Base-by-base conservation (phyloP, 352 stramenopile genomes). In the Thalassiosira exigua region DNA sequence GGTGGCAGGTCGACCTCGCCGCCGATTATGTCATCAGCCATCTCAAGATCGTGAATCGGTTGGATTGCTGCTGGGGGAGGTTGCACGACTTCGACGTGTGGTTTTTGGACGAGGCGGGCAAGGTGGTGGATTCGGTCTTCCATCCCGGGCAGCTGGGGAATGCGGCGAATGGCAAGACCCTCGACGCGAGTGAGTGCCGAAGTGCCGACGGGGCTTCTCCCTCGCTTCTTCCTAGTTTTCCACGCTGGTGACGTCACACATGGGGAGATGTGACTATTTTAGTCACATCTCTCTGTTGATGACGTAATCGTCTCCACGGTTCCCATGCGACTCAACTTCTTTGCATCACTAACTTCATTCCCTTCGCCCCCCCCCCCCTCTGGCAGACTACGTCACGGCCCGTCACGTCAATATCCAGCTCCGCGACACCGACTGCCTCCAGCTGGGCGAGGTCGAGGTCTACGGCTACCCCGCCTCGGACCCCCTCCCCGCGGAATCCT, bases 31-130 rank as follows among this genome's bases (percentile, higher is more conserved):
- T 39, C 19, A 52, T 76, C 36, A 9, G 21, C 7, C 22, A 24
- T 11, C 24, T 76, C 41, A 41, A 60, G 4, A 69, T 76, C 27
- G 56, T 69, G 9, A 76, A 76, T 53, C 56, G 68, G 4, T 22
- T 76, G 14, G 57, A 76, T 61, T 76, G 68, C 27, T 76, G 68
- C 42, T 33, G 56, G 33, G 68, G 57, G 14, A 5, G 54, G 5
- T 19, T 62, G 4, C 54, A 62, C 22, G 54, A 62, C n/a, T 62
- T 53, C 50, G 54, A 62, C 36, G 50, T 52, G 9, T 62, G 9
- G 5, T 62, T 62, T 19, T n/a, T 62, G 5, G 54, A 62, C 54
- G 54, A 62, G 27, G 22, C 14, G 9, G 50, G 21, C 9, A 59
- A 42, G 14, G n/a, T 62, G 5, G 54, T 62, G 54, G 54, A 62